Evolutionary conservation across 306 rosid genomes (phyloP).

Genomic region (Pachyrhizus erosus): DNA sequence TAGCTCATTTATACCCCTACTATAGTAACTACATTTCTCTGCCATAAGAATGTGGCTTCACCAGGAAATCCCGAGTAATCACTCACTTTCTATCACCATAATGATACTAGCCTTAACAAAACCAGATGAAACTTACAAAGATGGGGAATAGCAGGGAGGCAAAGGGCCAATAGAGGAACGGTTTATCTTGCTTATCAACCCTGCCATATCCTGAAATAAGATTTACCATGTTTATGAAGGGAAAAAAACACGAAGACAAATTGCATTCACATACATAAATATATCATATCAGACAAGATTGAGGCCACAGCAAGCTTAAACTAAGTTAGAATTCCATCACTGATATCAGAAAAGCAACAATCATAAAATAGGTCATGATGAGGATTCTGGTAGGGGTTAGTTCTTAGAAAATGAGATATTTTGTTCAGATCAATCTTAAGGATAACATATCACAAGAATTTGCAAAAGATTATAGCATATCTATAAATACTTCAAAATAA

Average conservation of each 20-base stretch:
- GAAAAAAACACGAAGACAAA: background rate
- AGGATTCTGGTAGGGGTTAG: background rate
- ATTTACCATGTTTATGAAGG: slow-evolving; percentile 36
- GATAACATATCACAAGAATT: slow-evolving; percentile 11
- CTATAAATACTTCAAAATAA: background rate
- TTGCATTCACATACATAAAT: slow-evolving; percentile 10
- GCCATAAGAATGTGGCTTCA: slow-evolving; percentile 25
- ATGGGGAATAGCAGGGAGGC: slow-evolving; percentile 95
- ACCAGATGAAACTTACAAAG: slow-evolving; percentile 68
- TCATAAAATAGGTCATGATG: background rate
- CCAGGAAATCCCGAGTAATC: background rate
- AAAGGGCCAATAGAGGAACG: slow-evolving; percentile 97
- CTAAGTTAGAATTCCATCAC: slow-evolving; percentile 2
- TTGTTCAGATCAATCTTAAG: slow-evolving; percentile 16
- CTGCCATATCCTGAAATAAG: slow-evolving; percentile 96
- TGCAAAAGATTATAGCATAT: background rate
- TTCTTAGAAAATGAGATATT: slow-evolving; percentile 24
- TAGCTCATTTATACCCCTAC: background rate
- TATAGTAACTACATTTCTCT: background rate
- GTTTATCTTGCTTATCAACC: slow-evolving; percentile 95
- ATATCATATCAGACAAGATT: background rate
- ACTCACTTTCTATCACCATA: background rate
- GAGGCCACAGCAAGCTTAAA: background rate
- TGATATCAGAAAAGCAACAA: slow-evolving; percentile 11
- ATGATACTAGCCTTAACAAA: slow-evolving; percentile 30